Base-by-base conservation (phyloP, 257 asterid genomes). In the Solanum virginianum region DNA sequence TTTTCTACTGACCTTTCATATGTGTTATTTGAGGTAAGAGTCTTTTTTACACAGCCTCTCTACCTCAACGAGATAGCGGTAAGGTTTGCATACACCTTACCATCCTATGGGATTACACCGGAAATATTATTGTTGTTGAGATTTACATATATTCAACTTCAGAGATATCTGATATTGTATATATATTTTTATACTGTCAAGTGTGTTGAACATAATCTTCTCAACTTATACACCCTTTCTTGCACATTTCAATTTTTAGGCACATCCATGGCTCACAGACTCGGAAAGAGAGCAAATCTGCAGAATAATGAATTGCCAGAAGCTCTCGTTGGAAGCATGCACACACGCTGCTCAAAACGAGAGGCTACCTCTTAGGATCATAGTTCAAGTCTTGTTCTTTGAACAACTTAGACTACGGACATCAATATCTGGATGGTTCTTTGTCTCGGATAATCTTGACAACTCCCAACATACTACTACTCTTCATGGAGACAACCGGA, bases 341-440 rank as follows among this genome's bases (percentile, higher is more conserved):
- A 94, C 94, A 0, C 98, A 95, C 49, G 98, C 97, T 0, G 99
- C 99, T 3, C 98, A 94, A 81, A 95, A 94, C 17, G 98, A 95
- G 90, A 88, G 98, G 89, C 90, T 95, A 57, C 99, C 99, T 0
- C 93, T 95, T 14, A 90, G 99, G 51, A 97, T 94, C 66, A 90
- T 94, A 17, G 99, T 95, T 20, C 98, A 93, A 86, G 98, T 94
- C 84, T 47, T 96, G 55, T 96, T 94, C 89, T 96, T 94, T 60
- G 98, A 96, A 88, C 99, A 96, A 88, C 95, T 94, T 22, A 89
- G 96, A 1, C 89, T 94, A 3, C 90, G 99, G 2, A 96, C 98
- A 22, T 92, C 99, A 29, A 92, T 96, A 80, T 93, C 98, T 0
- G 91, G 98, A 8, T 96, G 97, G 98, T 92, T 96, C 45, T 94